These are phyloP conservation scores for Vigna trinervia DNA, from an alignment of 306 rosid genomes.

Conservation along the genomic window DNA sequence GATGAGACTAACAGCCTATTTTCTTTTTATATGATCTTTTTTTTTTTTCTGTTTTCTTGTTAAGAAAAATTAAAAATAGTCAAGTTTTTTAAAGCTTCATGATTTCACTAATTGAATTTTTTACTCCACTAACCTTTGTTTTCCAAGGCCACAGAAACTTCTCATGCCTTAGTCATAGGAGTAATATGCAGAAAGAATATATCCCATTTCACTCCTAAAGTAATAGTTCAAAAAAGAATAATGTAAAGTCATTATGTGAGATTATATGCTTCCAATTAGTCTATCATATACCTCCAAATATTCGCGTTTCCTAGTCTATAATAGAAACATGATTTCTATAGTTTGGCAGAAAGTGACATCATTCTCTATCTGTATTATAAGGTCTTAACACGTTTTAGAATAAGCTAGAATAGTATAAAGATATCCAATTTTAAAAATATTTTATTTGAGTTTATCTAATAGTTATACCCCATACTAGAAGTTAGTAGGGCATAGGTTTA, in stretches of 20 bases:
- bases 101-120: conserved; percentile 29
- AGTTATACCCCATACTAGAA: no score
- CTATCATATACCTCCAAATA: not conserved
- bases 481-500: no score
- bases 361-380: not conserved
- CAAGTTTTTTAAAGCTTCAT: conserved; percentile 19
- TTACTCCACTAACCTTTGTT: conserved; percentile 38
- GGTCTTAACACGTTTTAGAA: not conserved
- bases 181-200: conserved; percentile 7
- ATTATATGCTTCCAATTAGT: not conserved
- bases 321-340: not conserved
- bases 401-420: not conserved
- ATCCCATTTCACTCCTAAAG: not conserved
- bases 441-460: not conserved
- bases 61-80: conserved; percentile 25
- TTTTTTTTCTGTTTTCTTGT: not conserved
- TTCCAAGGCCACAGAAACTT: conserved; percentile 38
- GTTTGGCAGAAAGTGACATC: conserved; percentile 24
- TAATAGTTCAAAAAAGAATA: not conserved
- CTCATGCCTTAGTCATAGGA: conserved; percentile 18
- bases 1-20: not conserved
- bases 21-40: conserved; percentile 7
- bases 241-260: not conserved
- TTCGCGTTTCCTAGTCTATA: not conserved
- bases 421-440: not conserved